Conservation (phyloP, 2,329 filamentous ascomycete species). For the Fusarium longipes region DNA sequence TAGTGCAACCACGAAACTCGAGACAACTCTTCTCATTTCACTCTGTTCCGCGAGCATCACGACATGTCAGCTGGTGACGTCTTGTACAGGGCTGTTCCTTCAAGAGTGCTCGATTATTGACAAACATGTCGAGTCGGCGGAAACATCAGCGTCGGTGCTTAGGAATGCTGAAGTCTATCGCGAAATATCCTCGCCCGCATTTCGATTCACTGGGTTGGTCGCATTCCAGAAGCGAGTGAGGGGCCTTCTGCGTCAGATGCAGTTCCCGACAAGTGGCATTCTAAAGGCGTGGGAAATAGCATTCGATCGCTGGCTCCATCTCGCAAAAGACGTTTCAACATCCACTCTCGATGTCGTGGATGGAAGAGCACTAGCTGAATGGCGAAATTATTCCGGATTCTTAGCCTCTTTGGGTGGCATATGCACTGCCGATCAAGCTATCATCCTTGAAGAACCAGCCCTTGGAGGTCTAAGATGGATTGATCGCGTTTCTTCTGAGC, state of each 20-base stretch:
- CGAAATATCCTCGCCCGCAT: slow-evolving; percentile 71
- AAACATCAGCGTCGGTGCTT: slow-evolving; percentile 63
- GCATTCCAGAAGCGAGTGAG: slow-evolving; percentile 76
- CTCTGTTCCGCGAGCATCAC: slow-evolving; percentile 74
- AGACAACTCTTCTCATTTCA: slow-evolving; percentile 71
- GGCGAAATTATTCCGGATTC: slow-evolving; percentile 77
- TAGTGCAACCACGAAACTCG: slow-evolving; percentile 65
- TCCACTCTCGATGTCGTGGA: slow-evolving; percentile 62
- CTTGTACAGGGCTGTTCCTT: slow-evolving; percentile 70
- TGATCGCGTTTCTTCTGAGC: slow-evolving; percentile 68
- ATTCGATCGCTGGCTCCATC: slow-evolving; percentile 72
- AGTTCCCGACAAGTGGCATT: slow-evolving; percentile 73
- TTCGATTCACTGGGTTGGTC: slow-evolving; percentile 74
- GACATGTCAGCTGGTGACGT: slow-evolving; percentile 72
- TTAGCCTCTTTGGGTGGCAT: slow-evolving; percentile 74
- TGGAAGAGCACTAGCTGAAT: slow-evolving; percentile 69
- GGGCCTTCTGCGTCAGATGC: slow-evolving; percentile 68
- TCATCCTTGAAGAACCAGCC: slow-evolving; percentile 67
- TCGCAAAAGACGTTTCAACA: slow-evolving; percentile 72
- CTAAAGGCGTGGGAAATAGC: slow-evolving; percentile 74
- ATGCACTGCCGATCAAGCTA: slow-evolving; percentile 70
- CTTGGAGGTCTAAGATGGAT: slow-evolving; percentile 72
- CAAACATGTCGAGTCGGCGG: slow-evolving; percentile 60
- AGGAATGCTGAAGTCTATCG: slow-evolving; percentile 70
- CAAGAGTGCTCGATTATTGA: slow-evolving; percentile 69